These are phyloP conservation scores for Ogataea haglerorum DNA, from an alignment of 805 yeast genomes.

Conservation along the genomic window DNA sequence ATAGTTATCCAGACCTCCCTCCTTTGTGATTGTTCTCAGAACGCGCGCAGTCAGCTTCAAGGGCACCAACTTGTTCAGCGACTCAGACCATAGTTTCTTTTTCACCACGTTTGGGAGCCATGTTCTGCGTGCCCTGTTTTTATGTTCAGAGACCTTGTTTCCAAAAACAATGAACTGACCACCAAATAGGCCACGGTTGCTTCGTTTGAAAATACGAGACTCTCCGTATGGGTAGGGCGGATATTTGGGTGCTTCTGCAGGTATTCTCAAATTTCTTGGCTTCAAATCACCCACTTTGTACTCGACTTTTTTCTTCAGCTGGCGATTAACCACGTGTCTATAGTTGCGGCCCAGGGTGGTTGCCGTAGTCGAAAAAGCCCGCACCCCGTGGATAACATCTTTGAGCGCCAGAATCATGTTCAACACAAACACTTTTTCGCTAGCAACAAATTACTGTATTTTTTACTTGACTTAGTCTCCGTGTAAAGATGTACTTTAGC, in stretches of 20 bases:
- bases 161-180: slow-evolving; percentile 80
- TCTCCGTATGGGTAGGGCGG: slow-evolving; percentile 82
- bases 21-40: slow-evolving; percentile 80
- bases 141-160: slow-evolving; percentile 70
- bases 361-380: slow-evolving; percentile 26
- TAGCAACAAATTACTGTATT: not conserved
- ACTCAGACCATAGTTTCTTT: slow-evolving; percentile 80
- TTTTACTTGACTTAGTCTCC: not conserved
- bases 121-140: slow-evolving; percentile 65
- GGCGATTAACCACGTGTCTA: slow-evolving; percentile 46
- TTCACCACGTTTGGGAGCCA: slow-evolving; percentile 81
- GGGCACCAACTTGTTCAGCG: slow-evolving; percentile 53
- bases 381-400: slow-evolving; percentile 2
- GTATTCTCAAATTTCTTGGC: slow-evolving; percentile 40
- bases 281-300: slow-evolving; percentile 52
- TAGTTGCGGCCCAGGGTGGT: slow-evolving; percentile 27
- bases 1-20: slow-evolving; percentile 93
- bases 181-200: slow-evolving; percentile 86
- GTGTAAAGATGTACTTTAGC: slow-evolving; percentile 5
- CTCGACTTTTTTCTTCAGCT: slow-evolving; percentile 40
- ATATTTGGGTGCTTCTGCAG: slow-evolving; percentile 40
- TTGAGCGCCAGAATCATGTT: slow-evolving; percentile 1
- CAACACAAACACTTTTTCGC: not conserved
- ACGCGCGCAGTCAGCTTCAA: slow-evolving; percentile 75
- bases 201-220: slow-evolving; percentile 72